phyloP scores from a whole-genome alignment of 2,329 filamentous ascomycete species.

The Didymella pinodella region DNA sequence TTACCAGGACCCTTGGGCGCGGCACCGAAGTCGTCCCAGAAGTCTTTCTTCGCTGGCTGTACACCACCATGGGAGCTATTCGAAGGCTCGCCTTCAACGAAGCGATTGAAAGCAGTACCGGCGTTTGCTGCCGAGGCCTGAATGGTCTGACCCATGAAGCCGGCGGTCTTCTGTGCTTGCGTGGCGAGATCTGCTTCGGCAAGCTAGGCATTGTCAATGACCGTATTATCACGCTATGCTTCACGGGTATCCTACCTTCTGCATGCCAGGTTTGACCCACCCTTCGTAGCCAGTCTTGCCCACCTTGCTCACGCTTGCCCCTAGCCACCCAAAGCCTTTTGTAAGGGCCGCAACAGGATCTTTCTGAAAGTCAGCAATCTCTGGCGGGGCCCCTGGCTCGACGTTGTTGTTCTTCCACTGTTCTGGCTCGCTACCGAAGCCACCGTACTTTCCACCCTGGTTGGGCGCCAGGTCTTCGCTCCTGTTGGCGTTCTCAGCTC shows the following conservation, averaged over 20 bases:
- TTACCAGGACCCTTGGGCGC: slow-evolving; percentile 60
- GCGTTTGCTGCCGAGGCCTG: slow-evolving; percentile 74
- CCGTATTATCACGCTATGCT: not conserved
- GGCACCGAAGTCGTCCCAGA: slow-evolving; percentile 72
- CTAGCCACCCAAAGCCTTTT: slow-evolving; percentile 95
- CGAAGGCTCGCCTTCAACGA: slow-evolving; percentile 75
- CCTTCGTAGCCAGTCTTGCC: slow-evolving; percentile 90
- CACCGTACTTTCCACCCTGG: slow-evolving; percentile 90
- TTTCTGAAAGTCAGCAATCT: slow-evolving; percentile 86
- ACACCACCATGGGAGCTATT: slow-evolving; percentile 25
- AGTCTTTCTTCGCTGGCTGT: slow-evolving; percentile 69
- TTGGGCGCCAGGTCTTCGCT: slow-evolving; percentile 79
- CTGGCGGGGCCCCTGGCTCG: slow-evolving; percentile 63
- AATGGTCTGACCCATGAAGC: slow-evolving; percentile 66
- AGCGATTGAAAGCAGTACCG: slow-evolving; percentile 80
- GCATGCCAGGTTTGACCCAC: slow-evolving; percentile 91
- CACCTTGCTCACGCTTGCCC: slow-evolving; percentile 84
- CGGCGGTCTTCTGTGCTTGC: slow-evolving; percentile 67
- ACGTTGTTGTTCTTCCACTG: slow-evolving; percentile 54
- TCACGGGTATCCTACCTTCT: slow-evolving; percentile 66
- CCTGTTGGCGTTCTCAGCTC: slow-evolving; percentile 80
- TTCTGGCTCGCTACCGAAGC: slow-evolving; percentile 82
- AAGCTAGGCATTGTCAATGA: slow-evolving; percentile 61
- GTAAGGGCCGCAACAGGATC: slow-evolving; percentile 88
- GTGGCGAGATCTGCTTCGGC: slow-evolving; percentile 68